Conservation (phyloP, 1,284 basidiomycete species). For the Puccinia horiana region DNA sequence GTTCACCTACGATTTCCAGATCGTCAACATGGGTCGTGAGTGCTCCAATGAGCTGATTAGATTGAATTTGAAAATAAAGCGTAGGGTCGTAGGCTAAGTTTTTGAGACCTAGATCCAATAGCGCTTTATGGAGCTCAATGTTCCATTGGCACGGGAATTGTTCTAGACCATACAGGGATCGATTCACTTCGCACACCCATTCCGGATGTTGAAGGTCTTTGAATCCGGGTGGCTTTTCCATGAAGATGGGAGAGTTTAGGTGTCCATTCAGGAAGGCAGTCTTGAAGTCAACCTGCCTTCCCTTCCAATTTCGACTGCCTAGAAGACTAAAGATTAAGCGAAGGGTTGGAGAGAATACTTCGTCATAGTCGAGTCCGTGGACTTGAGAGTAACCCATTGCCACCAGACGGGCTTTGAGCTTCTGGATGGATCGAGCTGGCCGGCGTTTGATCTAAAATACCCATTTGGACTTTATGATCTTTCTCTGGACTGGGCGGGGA, state of each 20-base stretch:
- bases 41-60: not conserved
- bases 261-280: no score
- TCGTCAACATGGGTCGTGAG: not conserved
- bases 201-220: not conserved
- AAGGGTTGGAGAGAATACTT: conserved; percentile 30
- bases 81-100: not conserved
- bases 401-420: not conserved
- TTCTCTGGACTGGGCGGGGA: not conserved
- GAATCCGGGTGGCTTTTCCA: not conserved
- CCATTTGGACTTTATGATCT: conserved; percentile 17
- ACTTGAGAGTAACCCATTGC: no score
- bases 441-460: not conserved
- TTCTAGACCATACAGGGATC: conserved; percentile 5
- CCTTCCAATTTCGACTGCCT: not conserved
- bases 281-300: not conserved
- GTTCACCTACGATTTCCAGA: not conserved
- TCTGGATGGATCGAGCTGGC: not conserved
- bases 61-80: not conserved
- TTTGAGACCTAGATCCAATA: not conserved
- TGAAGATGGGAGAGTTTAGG: not conserved
- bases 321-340: not conserved
- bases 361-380: conserved; percentile 47
- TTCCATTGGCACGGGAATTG: not conserved
- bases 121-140: not conserved
- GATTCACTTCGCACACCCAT: not conserved